Conservation (phyloP, 805 yeast genomes). For the Cyberlindnera maritima region DNA sequence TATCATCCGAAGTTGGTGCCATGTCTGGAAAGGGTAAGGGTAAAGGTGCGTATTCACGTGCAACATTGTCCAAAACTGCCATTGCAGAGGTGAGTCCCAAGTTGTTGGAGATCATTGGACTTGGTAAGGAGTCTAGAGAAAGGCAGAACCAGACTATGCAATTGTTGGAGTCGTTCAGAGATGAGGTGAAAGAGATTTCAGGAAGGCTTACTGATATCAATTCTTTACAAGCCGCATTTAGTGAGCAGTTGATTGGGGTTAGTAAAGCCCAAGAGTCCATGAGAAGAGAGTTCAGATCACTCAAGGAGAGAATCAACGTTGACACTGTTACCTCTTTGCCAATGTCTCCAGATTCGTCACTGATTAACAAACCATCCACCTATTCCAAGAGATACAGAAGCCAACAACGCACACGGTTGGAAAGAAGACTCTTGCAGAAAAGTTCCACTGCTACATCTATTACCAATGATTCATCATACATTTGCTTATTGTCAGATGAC, state of each 20-base stretch:
- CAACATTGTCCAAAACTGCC: not conserved
- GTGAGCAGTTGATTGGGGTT: not conserved
- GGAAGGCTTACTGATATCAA: not conserved
- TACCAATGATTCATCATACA: not conserved
- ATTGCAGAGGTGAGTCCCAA: not conserved
- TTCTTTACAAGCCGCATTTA: not conserved
- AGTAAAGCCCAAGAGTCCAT: not conserved
- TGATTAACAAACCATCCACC: not conserved
- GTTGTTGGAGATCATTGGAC: not conserved
- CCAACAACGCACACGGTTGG: constrained; percentile 1
- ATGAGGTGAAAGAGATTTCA: not conserved
- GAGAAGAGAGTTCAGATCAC: not conserved
- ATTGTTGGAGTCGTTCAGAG: not conserved
- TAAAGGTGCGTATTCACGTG: not conserved
- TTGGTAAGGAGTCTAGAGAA: not conserved
- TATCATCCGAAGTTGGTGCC: not conserved
- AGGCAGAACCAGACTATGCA: not conserved
- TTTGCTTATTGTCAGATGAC: constrained; percentile 16
- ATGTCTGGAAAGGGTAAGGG: not conserved
- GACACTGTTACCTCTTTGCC: not conserved
- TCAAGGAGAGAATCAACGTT: not conserved
- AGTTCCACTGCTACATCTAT: not conserved
- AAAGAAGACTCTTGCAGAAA: not conserved
- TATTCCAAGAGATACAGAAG: constrained; percentile 1
- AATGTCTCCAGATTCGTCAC: constrained; percentile 1